Conservation (phyloP, 805 yeast genomes). For the Ogataea saltuana region DNA sequence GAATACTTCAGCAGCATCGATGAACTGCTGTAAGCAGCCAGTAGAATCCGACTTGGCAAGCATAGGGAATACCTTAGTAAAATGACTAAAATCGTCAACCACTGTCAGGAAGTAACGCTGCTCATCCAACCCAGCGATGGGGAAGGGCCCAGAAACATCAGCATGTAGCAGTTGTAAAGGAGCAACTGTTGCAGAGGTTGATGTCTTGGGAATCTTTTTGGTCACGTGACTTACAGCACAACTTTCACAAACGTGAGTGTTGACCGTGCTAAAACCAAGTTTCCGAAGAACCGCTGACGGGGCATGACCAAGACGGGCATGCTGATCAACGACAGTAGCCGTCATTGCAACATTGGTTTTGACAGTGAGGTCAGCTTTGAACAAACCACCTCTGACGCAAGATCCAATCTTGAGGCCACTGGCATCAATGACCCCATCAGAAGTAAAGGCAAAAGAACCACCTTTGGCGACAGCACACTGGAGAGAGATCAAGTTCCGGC, state of each 20-base stretch:
- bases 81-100: constrained; percentile 12
- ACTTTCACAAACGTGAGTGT: neutral
- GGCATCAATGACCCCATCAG: neutral
- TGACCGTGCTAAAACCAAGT: neutral
- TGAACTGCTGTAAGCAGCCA: neutral
- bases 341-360: neutral
- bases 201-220: neutral
- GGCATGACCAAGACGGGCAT: no score
- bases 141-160: constrained; percentile 12
- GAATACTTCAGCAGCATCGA: no score
- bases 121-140: constrained; percentile 7
- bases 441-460: constrained; percentile 1
- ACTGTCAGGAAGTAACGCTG: constrained; percentile 12
- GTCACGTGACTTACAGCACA: constrained; percentile 2
- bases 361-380: neutral
- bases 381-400: neutral
- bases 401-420: neutral
- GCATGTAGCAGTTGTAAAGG: constrained; percentile 3
- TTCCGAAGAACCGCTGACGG: no score
- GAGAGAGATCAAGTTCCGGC: constrained; percentile 1
- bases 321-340: no score
- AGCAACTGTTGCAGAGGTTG: neutral
- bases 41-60: neutral
- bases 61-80: neutral
- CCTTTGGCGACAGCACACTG: neutral